These are phyloP conservation scores for Calonectria ilicicola DNA, from an alignment of 2,329 filamentous ascomycete genomes.

Conservation along the genomic window DNA sequence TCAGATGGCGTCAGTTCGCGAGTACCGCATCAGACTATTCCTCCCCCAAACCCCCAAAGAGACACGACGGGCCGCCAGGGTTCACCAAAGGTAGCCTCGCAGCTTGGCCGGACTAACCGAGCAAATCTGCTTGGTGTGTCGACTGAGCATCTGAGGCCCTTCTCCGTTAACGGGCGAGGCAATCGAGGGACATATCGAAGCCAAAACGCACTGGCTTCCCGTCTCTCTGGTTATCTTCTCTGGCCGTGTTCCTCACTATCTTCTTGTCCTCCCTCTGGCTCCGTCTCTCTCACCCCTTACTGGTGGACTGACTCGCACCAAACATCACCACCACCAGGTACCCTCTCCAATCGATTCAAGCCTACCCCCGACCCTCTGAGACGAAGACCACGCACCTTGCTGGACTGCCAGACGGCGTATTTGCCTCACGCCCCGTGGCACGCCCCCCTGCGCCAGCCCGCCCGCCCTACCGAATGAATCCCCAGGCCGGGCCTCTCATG, in stretches of 20 bases:
- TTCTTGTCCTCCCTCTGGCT: not conserved
- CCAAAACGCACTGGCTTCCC: constrained; percentile 18
- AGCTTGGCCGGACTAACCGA: constrained; percentile 30
- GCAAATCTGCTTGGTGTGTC: constrained; percentile 32
- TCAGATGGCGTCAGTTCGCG: constrained; percentile 29
- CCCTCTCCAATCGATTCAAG: not conserved
- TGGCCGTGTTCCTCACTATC: not conserved
- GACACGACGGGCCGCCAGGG: not conserved
- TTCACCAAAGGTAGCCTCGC: not conserved
- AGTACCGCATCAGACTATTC: constrained; percentile 34
- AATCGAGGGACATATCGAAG: constrained; percentile 24
- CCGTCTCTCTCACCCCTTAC: not conserved
- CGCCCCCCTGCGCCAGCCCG: constrained; percentile 16
- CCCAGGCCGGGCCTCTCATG: constrained; percentile 47
- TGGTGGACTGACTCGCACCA: constrained; percentile 12
- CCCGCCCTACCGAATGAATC: constrained; percentile 44
- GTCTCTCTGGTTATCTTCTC: not conserved
- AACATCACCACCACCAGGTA: not conserved
- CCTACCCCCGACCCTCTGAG: not conserved
- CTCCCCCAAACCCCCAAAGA: constrained; percentile 10
- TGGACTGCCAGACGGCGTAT: constrained; percentile 10
- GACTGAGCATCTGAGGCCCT: constrained; percentile 23
- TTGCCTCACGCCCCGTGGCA: constrained; percentile 12
- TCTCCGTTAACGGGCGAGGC: constrained; percentile 41
- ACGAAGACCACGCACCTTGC: not conserved